Conservation (phyloP, 2,329 filamentous ascomycete genomes). For the Trichoderma sp. region DNA sequence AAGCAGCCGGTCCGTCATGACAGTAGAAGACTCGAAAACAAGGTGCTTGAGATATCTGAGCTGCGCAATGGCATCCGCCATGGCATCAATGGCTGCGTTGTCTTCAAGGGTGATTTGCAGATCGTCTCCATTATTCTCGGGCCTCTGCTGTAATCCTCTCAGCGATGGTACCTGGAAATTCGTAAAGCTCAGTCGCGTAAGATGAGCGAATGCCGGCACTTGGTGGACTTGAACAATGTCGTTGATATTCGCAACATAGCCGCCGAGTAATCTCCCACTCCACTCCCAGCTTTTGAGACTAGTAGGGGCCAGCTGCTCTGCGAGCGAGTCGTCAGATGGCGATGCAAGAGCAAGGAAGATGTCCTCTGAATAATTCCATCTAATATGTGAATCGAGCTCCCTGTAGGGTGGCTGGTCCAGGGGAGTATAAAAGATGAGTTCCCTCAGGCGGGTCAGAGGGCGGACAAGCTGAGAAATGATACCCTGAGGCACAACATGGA, state of each 20-base stretch:
- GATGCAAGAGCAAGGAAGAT: slow-evolving; percentile 66
- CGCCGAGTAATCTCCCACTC: slow-evolving; percentile 57
- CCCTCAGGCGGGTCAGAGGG: slow-evolving; percentile 65
- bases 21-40: slow-evolving; percentile 72
- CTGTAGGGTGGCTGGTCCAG: slow-evolving; percentile 69
- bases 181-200: slow-evolving; percentile 61
- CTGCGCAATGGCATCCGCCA: slow-evolving; percentile 37
- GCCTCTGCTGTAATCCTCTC: slow-evolving; percentile 40
- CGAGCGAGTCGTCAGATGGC: slow-evolving; percentile 42
- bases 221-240: slow-evolving; percentile 55
- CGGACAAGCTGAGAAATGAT: slow-evolving; percentile 56
- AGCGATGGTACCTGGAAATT: slow-evolving; percentile 62
- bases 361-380: slow-evolving; percentile 68
- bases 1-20: slow-evolving; percentile 70
- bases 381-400: slow-evolving; percentile 54
- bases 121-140: slow-evolving; percentile 35
- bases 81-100: slow-evolving; percentile 43
- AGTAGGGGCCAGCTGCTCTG: slow-evolving; percentile 35
- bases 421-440: slow-evolving; percentile 71
- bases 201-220: slow-evolving; percentile 54
- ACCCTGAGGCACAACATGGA: slow-evolving; percentile 57
- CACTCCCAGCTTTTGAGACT: slow-evolving; percentile 60
- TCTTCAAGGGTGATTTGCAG: slow-evolving; percentile 41
- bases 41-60: slow-evolving; percentile 68
- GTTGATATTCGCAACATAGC: slow-evolving; percentile 47